Percentiles rank a stretch among this genome's conserved stretches.
These are phyloP conservation scores for Paramecium tetraurelia DNA, from an alignment of 73 alveolate genomes.

Conservation along the genomic window DNA sequence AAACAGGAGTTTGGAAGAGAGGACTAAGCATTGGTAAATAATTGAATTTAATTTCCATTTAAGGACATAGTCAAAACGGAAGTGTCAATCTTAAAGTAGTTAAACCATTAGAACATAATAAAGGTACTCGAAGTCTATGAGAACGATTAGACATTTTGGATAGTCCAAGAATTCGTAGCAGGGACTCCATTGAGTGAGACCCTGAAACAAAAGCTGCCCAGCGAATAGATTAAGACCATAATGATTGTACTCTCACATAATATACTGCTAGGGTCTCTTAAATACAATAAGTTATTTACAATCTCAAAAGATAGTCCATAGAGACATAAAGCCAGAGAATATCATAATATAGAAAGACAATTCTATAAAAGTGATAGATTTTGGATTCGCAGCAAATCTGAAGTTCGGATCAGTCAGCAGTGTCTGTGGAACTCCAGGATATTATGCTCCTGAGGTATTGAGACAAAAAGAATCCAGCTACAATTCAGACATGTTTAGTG, in stretches of 20 bases:
- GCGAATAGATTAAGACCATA: not conserved
- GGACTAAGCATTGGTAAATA: not conserved
- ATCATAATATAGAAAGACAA: not conserved
- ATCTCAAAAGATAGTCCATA: not conserved
- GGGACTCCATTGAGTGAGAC: not conserved
- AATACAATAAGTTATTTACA: not conserved
- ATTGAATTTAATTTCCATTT: not conserved
- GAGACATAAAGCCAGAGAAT: slow-evolving; percentile 48
- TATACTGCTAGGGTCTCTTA: not conserved
- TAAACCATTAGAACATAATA: not conserved
- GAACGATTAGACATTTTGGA: slow-evolving; percentile 42
- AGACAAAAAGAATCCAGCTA: not conserved
- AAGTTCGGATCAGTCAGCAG: not conserved
- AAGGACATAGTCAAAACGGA: slow-evolving; percentile 28
- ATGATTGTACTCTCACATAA: not conserved
- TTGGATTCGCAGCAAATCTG: slow-evolving; percentile 36
- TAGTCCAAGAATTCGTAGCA: slow-evolving; percentile 11
- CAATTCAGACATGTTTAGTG: slow-evolving; percentile 47
- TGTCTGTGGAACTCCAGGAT: slow-evolving; percentile 46
- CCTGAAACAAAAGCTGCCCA: not conserved
- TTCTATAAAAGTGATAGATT: not conserved
- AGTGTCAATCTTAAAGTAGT: not conserved
- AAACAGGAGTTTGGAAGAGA: slow-evolving; percentile 3
- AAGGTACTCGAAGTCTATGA: slow-evolving; percentile 22
- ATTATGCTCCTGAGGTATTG: slow-evolving; percentile 34